Evolutionary conservation across 1,284 basidiomycete genomes (phyloP).

Genomic region (Afroboletus lepidellus): DNA sequence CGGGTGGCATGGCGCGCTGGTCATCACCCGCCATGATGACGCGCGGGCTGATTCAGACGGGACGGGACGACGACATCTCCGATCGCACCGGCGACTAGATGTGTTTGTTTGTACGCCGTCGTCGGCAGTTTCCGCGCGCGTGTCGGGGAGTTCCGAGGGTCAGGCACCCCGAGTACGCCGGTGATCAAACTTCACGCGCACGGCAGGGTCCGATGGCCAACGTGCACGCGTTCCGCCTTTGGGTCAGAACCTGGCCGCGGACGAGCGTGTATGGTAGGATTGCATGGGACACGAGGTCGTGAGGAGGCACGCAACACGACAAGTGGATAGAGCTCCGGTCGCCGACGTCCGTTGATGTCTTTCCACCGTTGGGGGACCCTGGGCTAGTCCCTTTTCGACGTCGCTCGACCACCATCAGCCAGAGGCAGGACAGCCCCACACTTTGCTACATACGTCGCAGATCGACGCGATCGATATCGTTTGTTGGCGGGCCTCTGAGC

Average conservation of each 20-base stretch:
- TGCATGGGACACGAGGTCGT: too few relatives aligned
- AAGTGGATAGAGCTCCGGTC: too few relatives aligned
- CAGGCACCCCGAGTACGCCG: neutral
- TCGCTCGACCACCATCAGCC: neutral
- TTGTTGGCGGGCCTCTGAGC: neutral
- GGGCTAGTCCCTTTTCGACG: neutral
- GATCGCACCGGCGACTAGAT: neutral
- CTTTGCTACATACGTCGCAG: neutral
- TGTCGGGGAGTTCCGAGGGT: neutral
- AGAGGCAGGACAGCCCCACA: conserved; percentile 1
- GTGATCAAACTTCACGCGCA: conserved; percentile 7
- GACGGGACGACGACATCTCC: neutral
- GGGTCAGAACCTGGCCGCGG: too few relatives aligned
- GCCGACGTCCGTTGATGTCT: too few relatives aligned
- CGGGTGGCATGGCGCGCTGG: too few relatives aligned
- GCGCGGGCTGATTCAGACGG: too few relatives aligned
- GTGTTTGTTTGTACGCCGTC: neutral
- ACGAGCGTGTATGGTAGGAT: too few relatives aligned
- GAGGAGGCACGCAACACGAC: too few relatives aligned
- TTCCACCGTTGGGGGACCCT: neutral
- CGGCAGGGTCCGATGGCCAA: too few relatives aligned
- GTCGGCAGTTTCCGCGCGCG: neutral
- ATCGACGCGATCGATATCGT: conserved; percentile 3
- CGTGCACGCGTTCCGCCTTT: too few relatives aligned
- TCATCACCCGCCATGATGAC: too few relatives aligned